Percentiles rank a stretch among this genome's conserved stretches.
These are phyloP conservation scores for Grosmannia serpens DNA, from an alignment of 2,329 filamentous ascomycete species.

Conservation along the genomic window DNA sequence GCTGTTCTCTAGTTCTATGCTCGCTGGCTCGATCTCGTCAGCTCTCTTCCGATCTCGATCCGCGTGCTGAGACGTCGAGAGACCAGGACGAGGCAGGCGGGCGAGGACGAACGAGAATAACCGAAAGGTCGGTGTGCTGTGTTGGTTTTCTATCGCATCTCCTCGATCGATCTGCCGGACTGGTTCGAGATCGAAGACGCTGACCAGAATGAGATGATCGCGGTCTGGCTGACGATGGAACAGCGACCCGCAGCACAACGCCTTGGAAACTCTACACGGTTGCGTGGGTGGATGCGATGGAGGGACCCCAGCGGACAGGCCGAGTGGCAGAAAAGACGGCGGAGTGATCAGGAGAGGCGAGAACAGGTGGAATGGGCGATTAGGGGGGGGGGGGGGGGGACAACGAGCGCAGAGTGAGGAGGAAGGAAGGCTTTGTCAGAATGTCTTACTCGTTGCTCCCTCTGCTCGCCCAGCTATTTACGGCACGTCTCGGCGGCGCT, in stretches of 20 bases:
- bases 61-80: neutral
- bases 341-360: neutral
- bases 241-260: neutral
- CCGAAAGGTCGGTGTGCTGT: neutral
- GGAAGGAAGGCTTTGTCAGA: slow-evolving; percentile 1
- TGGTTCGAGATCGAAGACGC: neutral
- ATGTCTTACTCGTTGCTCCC: neutral
- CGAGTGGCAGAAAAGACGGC: neutral
- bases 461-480: neutral
- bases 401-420: neutral
- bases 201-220: neutral
- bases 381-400: no score
- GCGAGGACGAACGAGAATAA: neutral
- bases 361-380: neutral
- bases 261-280: neutral
- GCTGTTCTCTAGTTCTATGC: no score
- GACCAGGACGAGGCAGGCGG: neutral
- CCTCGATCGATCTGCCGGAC: neutral
- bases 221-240: neutral
- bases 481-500: neutral
- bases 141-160: neutral
- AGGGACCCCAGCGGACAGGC: neutral
- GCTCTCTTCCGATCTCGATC: no score
- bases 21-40: no score
- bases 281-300: neutral